Evolutionary conservation across 306 rosid species (phyloP).

Genomic region (Fragaria ananassa): DNA sequence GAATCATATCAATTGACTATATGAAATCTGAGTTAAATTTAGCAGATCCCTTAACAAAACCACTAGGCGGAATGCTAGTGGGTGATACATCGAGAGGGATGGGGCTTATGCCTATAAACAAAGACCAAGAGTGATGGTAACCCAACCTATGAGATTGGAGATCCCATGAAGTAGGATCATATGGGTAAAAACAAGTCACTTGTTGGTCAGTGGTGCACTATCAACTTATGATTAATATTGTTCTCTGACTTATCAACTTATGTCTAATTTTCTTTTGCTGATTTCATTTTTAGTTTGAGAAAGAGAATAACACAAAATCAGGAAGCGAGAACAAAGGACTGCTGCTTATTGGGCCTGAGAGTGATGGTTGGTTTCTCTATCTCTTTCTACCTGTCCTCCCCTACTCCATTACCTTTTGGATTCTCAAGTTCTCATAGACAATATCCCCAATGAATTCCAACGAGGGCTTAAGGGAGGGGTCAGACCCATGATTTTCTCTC

Average conservation of each 20-base stretch:
- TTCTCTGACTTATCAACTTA: background rate
- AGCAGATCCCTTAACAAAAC: too few relatives aligned
- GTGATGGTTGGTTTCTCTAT: background rate
- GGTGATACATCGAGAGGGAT: background rate
- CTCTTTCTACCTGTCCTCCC: background rate
- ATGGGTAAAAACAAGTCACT: background rate
- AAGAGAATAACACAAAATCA: conserved; percentile 9
- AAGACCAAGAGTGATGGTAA: background rate
- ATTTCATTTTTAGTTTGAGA: conserved; percentile 15
- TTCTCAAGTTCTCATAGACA: background rate
- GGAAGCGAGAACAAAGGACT: background rate
- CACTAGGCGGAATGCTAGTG: background rate
- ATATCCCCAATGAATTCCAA: background rate
- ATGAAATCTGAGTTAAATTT: too few relatives aligned
- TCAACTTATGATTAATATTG: background rate
- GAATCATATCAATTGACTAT: background rate
- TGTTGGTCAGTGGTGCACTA: background rate
- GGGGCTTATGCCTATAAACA: background rate
- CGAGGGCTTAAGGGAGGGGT: background rate
- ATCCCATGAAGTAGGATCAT: background rate
- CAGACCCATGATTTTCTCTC: background rate
- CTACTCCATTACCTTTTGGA: background rate
- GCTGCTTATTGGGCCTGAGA: conserved; percentile 5
- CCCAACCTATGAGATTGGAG: background rate
- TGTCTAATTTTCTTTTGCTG: background rate